Evolutionary conservation across 495 filamentous ascomycete genomes (phyloP).

Genomic region (Xylaria cubensis): DNA sequence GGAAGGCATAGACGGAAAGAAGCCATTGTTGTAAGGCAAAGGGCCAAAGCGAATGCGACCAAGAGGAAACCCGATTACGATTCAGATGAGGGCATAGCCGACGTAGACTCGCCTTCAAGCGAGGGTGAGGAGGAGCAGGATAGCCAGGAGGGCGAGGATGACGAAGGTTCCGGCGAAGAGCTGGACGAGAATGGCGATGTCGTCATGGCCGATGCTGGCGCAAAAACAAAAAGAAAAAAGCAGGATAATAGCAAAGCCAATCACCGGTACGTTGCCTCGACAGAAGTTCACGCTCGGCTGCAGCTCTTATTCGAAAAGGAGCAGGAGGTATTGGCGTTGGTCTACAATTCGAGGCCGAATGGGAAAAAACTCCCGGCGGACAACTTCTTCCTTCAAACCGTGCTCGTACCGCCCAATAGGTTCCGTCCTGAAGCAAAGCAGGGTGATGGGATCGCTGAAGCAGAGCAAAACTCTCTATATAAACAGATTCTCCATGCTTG

Average conservation of each 20-base stretch:
- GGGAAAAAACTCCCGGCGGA: constrained; percentile 68
- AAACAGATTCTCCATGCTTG: constrained; percentile 77
- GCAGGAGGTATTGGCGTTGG: constrained; percentile 74
- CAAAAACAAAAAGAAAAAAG: constrained; percentile 44
- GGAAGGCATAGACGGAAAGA: constrained; percentile 72
- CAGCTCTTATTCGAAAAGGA: constrained; percentile 86
- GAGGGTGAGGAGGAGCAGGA: constrained; percentile 54
- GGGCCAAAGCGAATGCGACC: constrained; percentile 32
- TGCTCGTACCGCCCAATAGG: constrained; percentile 90
- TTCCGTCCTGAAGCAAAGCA: constrained; percentile 89
- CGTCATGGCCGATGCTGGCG: constrained; percentile 52
- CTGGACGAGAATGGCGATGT: constrained; percentile 58
- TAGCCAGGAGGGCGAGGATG: constrained; percentile 54
- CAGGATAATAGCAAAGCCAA: constrained; percentile 33
- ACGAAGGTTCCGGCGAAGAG: constrained; percentile 53
- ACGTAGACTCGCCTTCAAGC: constrained; percentile 60
- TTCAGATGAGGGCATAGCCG: constrained; percentile 74
- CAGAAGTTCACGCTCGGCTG: constrained; percentile 78
- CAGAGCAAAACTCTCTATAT: constrained; percentile 83
- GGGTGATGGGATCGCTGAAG: constrained; percentile 79
- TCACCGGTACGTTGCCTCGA: constrained; percentile 74
- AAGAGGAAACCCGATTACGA: constrained; percentile 45
- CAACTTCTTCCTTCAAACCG: constrained; percentile 89
- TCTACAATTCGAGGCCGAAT: constrained; percentile 77
- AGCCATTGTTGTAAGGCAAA: constrained; percentile 52